Evolutionary conservation across 2,329 filamentous ascomycete genomes (phyloP), one percentile per base, ranked within the genome.

Genomic region (Ceratocystis alfenasii): DNA sequence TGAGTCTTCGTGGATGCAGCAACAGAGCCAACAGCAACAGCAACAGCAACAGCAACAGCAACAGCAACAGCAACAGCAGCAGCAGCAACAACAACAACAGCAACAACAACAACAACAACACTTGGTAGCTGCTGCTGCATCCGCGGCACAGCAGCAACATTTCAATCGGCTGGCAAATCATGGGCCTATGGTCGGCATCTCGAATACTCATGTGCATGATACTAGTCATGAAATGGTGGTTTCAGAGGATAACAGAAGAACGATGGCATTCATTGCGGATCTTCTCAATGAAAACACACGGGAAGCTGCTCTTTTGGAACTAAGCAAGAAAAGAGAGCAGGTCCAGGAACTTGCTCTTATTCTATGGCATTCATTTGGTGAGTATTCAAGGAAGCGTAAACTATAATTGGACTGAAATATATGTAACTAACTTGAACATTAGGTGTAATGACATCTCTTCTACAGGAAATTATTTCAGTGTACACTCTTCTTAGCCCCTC

Each of bases 401-500:
- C 25, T 57, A 33, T 12, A 30, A 30, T 57, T 33, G 25, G 10
- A 33, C 5, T 10, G 28, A 57, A 30, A 57, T 30, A 30, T 17
- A 15, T 7, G 20, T 50, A 22, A 12, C 30, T 63, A 53, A 45
- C 48, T 4, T 25, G 7, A 17, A 5, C 55, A 36, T 70, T 70
- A 96, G 91, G 92, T 72, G 94, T 99, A 73, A 99, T 99, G 94
- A 96, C 94, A 59, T 95, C 91, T 65, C 81, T 99, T 28, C 83
- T 97, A 44, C 93, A 97, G 76, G 94, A 99, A 78, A 99, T 99
- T 74, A 99, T 99, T 74, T 96, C 93, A 10, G 94, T 99, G 65
- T 99, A 99, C 74, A 95, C 91, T 33, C 84, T 99, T 3, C 84
- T 99, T 71, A 99, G 96, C 75, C 94, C 94, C 5, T 96, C 91